Evolutionary conservation across 2,329 filamentous ascomycete species (phyloP).

Genomic region (Apiospora aurea): DNA sequence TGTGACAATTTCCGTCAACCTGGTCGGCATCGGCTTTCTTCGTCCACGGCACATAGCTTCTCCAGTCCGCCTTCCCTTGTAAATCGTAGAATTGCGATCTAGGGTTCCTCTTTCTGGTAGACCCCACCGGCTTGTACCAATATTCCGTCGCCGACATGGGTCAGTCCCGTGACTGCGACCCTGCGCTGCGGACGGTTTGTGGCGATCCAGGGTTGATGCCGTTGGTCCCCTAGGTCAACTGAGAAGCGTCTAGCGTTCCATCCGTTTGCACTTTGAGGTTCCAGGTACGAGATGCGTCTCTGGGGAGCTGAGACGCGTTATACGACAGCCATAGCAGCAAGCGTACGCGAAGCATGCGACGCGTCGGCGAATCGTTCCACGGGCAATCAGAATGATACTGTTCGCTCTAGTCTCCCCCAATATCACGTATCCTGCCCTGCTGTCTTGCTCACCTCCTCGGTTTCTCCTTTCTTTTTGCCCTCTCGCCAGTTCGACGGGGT

Average conservation of each 20-base stretch:
- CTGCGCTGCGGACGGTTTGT: not conserved
- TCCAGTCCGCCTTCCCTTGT: not conserved
- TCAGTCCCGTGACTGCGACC: not conserved
- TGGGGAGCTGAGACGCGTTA: not conserved
- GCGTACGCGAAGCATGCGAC: not conserved
- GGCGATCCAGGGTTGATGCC: not conserved
- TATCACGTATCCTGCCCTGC: no score
- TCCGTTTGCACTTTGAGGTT: not conserved
- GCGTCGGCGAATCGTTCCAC: not conserved
- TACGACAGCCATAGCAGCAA: not conserved
- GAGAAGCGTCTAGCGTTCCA: not conserved
- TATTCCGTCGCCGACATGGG: slow-evolving; percentile 6
- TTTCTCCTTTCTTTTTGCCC: not conserved
- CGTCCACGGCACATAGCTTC: not conserved
- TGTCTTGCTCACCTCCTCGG: not conserved
- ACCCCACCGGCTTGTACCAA: slow-evolving; percentile 6
- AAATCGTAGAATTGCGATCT: slow-evolving; percentile 13
- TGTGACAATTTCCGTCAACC: slow-evolving; percentile 17
- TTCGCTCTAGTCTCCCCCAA: not conserved
- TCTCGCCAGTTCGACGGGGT: not conserved
- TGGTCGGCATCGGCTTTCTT: not conserved
- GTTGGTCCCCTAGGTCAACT: not conserved
- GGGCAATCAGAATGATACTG: not conserved
- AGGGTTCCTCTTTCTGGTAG: not conserved
- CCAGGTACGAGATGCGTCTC: not conserved